Evolutionary conservation across 768 basidiomycete species (phyloP).

Genomic region (Hericium coralloides): DNA sequence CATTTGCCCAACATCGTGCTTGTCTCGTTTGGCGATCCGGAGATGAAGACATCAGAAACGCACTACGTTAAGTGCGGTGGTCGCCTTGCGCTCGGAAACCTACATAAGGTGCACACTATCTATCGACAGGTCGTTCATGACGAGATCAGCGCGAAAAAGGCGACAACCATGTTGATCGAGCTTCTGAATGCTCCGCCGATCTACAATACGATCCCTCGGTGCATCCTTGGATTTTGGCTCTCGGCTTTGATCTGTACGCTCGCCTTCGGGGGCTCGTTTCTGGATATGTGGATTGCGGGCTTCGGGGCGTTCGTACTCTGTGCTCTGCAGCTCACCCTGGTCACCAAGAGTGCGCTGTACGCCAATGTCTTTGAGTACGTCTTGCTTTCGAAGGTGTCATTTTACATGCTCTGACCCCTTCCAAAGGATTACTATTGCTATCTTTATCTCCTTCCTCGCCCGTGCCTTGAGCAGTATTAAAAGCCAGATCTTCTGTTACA

Average conservation of each 20-base stretch:
- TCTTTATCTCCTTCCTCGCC: constrained; percentile 70
- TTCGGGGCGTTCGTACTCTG: constrained; percentile 57
- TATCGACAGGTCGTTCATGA: constrained; percentile 87
- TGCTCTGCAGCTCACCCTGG: constrained; percentile 62
- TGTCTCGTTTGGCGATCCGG: constrained; percentile 79
- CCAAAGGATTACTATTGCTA: constrained; percentile 67
- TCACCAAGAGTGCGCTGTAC: constrained; percentile 66
- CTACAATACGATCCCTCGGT: constrained; percentile 55
- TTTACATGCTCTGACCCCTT: constrained; percentile 7
- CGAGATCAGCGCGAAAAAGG: constrained; percentile 74
- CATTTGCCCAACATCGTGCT: constrained; percentile 73
- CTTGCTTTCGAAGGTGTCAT: background rate
- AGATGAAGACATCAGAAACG: constrained; percentile 78
- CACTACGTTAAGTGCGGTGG: constrained; percentile 76
- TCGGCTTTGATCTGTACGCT: constrained; percentile 75
- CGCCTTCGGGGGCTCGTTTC: constrained; percentile 74
- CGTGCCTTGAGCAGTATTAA: constrained; percentile 75
- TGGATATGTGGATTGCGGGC: constrained; percentile 78
- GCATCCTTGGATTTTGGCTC: constrained; percentile 56
- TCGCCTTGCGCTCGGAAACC: constrained; percentile 68
- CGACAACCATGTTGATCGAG: constrained; percentile 48
- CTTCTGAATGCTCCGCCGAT: constrained; percentile 57
- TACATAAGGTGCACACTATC: constrained; percentile 76
- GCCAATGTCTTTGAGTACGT: constrained; percentile 87
- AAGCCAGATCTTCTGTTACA: constrained; percentile 75